Base-by-base conservation (phyloP, 2,329 filamentous ascomycete genomes). In the Pseudopithomyces chartarum region DNA sequence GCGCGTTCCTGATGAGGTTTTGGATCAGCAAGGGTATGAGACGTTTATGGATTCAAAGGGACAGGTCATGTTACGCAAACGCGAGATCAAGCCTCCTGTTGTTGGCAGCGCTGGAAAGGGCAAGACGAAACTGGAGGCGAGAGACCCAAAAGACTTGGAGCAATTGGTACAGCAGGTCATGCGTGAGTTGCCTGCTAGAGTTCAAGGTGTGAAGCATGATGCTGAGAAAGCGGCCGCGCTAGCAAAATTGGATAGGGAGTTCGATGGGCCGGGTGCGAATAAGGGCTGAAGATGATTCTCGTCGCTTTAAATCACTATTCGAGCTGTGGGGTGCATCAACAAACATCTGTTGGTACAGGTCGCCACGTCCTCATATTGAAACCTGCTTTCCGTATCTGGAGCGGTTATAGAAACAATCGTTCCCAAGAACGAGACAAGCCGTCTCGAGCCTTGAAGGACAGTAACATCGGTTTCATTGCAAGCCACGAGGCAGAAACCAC, bases 21-120 rank as follows among this genome's bases (percentile, higher is more conserved):
- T 81, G 8, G 79, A 81, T 51, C 76, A 79, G 45, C 77, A 80
- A 57, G 79, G 78, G 3, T 81, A 81, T 55, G 80, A 82, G 63
- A 81, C 80, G 1, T 81, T 81, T 57, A 80, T 81, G 77, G 80
- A 82, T 46, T 67, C 65, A 32, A 78, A 79, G 56, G 80, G 80
- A 6, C 79, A 81, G 55, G 79, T 81, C n/a, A 77, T 80, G 54
- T 63, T 82, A 33, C 60, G 79, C 4, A 74, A 79, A 43, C 77
- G 80, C 52, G 79, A 75, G 44, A 57, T 60, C 3, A 62, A 62
- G 15, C 56, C 52, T 36, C 40, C 57, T 7, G 54, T 44, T 10
- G 56, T 48, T 26, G 53, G 39, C 22, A 62, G 58, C 20, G 64
- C 68, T 13, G 64, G 60, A 2, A 73, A 75, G 50, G 62, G 63